Evolutionary conservation across 129 eudicot genomes (phyloP), one percentile per base, ranked within the genome.

Genomic region (Helichrysum umbraculigerum): DNA sequence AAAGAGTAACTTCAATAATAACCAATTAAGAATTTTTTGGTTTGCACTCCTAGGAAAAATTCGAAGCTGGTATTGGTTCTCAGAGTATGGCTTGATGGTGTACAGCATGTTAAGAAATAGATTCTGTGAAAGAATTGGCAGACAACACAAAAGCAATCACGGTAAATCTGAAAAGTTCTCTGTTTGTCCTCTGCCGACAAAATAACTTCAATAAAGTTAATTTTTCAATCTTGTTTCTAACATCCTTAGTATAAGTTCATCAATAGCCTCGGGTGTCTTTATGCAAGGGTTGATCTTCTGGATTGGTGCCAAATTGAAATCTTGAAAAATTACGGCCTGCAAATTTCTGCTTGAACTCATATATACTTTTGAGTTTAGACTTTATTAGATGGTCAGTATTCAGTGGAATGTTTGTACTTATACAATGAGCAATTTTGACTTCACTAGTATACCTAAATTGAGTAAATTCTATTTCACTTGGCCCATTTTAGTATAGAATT

Each of bases 91-190:
- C 32, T 71, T 93, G 76, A 87, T 93, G 85, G 97, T 93, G 5
- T 91, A 93, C 85, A 91, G 89, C 85, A 93, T 93, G 97, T 86
- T 85, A 28, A 88, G 86, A 76, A 88, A 83, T 58, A 82, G 98
- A 85, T 93, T 83, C 75, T 93, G 98, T 79, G 97, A 90, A 85
- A 83, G 97, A 75, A 93, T 93, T 77, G 97, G 96, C 73, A 86
- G 98, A 84, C 86, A 93, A 78, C 98, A 93, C 78, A 93, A 93
- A 82, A 93, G 98, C 87, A 93, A 93, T 82, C 88, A 93, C 34
- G 98, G 98, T 91, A 85, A 79, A 66, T 75, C 29, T 56, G 15
- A 33, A 14, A 50, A 25, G 54, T 60, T 66, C 21, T 29, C 58
- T 56, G 54, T 65, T 8, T 74, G 33, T 61, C 30, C 41, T 47